phyloP scores from a whole-genome alignment of 2,329 filamentous ascomycete genomes.

The Lasiodiplodia theobromae region DNA sequence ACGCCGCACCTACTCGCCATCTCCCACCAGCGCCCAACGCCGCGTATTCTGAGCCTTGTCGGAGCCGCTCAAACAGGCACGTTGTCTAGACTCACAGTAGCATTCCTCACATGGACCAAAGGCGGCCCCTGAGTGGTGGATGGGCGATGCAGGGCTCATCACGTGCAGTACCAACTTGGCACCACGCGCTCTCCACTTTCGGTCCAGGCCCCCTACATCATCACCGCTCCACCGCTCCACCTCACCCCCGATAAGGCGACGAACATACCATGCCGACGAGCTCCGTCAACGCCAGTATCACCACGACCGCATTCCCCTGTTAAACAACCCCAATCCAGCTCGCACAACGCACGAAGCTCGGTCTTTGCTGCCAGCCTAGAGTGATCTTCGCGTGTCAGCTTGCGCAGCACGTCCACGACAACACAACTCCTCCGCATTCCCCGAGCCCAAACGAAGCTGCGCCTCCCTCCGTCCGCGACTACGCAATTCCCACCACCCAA shows the following conservation, averaged over 20 bases:
- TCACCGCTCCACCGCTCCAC: slow-evolving; percentile 22
- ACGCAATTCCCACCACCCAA: slow-evolving; percentile 8
- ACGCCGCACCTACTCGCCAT: neutral
- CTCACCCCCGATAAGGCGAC: slow-evolving; percentile 23
- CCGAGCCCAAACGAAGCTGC: slow-evolving; percentile 24
- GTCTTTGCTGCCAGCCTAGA: slow-evolving; percentile 53
- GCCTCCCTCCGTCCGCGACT: neutral
- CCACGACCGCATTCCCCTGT: slow-evolving; percentile 9
- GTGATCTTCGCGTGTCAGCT: slow-evolving; percentile 46
- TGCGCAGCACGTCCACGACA: slow-evolving; percentile 43
- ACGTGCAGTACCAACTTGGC: slow-evolving; percentile 15
- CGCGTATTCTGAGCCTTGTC: neutral
- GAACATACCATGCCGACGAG: slow-evolving; percentile 14
- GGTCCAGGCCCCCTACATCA: slow-evolving; percentile 24
- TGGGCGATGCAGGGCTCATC: slow-evolving; percentile 1
- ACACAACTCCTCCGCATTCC: slow-evolving; percentile 23
- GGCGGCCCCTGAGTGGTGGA: slow-evolving; percentile 15
- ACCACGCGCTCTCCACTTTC: slow-evolving; percentile 9
- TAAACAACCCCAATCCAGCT: slow-evolving; percentile 34
- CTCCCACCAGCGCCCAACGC: neutral
- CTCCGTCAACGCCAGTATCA: slow-evolving; percentile 9
- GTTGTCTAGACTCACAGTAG: neutral
- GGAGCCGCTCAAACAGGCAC: slow-evolving; percentile 2
- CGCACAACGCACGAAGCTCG: slow-evolving; percentile 44
- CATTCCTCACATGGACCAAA: slow-evolving; percentile 10